Evolutionary conservation across 257 asterid species (phyloP).

Genomic region (Cynanchum wilfordii): DNA sequence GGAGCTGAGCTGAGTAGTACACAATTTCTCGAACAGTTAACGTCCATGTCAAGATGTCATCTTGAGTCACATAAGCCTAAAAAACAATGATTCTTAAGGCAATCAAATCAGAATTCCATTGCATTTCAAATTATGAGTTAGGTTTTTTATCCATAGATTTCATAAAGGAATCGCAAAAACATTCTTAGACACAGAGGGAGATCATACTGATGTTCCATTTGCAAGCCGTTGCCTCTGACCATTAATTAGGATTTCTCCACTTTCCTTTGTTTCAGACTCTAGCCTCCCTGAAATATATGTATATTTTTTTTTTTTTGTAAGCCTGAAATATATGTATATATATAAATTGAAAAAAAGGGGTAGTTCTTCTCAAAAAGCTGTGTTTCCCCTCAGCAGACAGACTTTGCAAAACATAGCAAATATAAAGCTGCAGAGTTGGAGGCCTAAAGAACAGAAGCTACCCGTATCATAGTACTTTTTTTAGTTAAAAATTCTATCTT

Average conservation of each 20-base stretch:
- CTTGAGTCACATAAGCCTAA: constrained; percentile 57
- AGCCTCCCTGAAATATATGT: constrained; percentile 41
- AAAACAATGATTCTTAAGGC: not conserved
- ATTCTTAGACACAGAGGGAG: not conserved
- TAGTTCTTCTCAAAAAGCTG: not conserved
- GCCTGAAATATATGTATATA: no score
- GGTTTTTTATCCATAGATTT: no score
- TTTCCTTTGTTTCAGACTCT: constrained; percentile 31
- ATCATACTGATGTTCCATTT: constrained; percentile 51
- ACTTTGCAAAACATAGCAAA: not conserved
- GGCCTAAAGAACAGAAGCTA: not conserved
- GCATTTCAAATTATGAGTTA: no score
- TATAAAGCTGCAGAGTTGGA: not conserved
- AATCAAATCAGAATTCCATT: not conserved
- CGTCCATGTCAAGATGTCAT: constrained; percentile 51
- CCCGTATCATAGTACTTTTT: not conserved
- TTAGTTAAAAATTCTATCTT: not conserved
- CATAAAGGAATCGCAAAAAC: not conserved
- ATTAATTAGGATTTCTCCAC: constrained; percentile 46
- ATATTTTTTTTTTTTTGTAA: no score
- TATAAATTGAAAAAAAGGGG: not conserved
- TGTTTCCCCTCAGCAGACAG: not conserved
- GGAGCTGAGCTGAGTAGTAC: constrained; percentile 56
- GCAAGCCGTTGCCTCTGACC: constrained; percentile 47
- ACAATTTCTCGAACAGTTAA: constrained; percentile 52